Evolutionary conservation across 1,139 yeast genomes (phyloP).

Genomic region (Chernovozyma aurita): DNA sequence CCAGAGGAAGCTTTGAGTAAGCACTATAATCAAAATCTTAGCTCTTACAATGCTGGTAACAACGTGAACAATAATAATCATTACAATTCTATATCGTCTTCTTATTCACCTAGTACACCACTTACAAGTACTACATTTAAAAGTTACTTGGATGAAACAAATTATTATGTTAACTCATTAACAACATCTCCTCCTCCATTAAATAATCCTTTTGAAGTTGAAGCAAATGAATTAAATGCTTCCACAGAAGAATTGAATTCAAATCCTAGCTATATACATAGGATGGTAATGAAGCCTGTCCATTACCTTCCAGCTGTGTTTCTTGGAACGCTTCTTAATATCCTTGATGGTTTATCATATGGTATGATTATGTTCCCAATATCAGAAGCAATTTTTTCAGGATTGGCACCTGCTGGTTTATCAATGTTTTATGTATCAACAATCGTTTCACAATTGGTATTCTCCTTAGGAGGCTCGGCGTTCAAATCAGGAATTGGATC

Average conservation of each 20-base stretch:
- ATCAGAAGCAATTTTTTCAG: constrained; percentile 70
- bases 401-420: constrained; percentile 81
- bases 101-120: background rate
- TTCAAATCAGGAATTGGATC: constrained; percentile 90
- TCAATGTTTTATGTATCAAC: constrained; percentile 94
- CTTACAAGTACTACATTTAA: background rate
- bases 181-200: background rate
- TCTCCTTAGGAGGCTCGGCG: constrained; percentile 85
- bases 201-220: constrained; percentile 5
- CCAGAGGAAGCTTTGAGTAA: constrained; percentile 2
- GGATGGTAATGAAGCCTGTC: constrained; percentile 31
- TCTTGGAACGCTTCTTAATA: constrained; percentile 77
- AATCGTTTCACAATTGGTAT: constrained; percentile 79
- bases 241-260: background rate
- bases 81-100: background rate
- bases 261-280: background rate
- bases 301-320: constrained; percentile 72
- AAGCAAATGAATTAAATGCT: background rate
- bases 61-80: background rate
- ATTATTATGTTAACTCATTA: background rate
- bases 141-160: background rate
- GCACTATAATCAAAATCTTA: background rate
- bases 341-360: constrained; percentile 88
- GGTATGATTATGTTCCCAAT: constrained; percentile 97
- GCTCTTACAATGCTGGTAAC: background rate